Base-by-base conservation (phyloP, 2,329 filamentous ascomycete genomes). In the Trichoderma breve region DNA sequence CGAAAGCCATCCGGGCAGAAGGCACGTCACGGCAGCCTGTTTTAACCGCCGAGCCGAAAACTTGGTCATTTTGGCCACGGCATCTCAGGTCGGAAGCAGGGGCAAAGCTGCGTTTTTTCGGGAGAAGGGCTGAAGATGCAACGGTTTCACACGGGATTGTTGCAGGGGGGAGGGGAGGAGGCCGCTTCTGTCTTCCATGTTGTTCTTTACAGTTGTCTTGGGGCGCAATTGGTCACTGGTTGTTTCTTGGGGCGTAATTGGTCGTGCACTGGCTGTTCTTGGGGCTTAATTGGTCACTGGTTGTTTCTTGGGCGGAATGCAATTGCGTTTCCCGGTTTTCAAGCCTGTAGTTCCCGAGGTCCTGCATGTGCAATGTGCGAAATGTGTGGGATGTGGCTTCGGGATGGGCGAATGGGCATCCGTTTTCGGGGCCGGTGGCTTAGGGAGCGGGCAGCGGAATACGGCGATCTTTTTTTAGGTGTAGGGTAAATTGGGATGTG, bases 321-420 rank as follows among this genome's bases (percentile, higher is more conserved):
- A 9, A 43, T 8, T 57, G 21, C 21, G 7, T 26, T 69, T 61
- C 24, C 21, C 32, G 14, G 12, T 8, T 43, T 39, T 30, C 53
- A 24, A 58, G 34, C 51, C 65, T 68, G 34, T 55, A 68, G 65
- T 68, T 68, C 82, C 77, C 60, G 83, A 84, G 58, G 75, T 80
- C 55, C 51, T 67, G 64, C 64, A 67, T 57, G 64, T 28, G 51
- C 51, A 39, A 36, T 55, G 30, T 5, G 24, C 15, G 55, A 14
- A 14, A 55, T 24, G 39, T 43, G 39, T 65, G 39, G 34, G 24
- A 47, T 63, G 62, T 53, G 43, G 63, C 30, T 66, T 66, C 63
- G 63, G 63, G 47, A 66, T 36, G 63, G 26, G 43, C 47, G 47
- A 66, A 53, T 53, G 24, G 63, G 26, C 63, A 66, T 55, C 47